These are phyloP conservation scores for Coemansia umbellata DNA, from an alignment of 192 early-diverging fungal species.

Conservation along the genomic window DNA sequence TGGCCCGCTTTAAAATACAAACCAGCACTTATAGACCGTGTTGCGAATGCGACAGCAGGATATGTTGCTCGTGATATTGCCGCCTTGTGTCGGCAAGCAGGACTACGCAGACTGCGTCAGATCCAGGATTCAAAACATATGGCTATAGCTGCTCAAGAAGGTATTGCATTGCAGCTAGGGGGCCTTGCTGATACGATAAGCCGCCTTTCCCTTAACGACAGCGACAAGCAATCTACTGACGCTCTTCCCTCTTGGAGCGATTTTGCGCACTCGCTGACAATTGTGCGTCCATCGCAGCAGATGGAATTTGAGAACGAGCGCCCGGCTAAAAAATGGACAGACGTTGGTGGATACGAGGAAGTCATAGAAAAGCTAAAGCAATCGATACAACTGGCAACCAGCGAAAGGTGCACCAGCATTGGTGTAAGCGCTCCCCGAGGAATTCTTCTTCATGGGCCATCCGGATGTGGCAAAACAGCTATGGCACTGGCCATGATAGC, in stretches of 20 bases:
- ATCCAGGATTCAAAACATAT: no score
- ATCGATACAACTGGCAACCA: conserved; percentile 58
- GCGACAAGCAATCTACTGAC: not conserved
- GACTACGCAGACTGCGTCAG: conserved; percentile 17
- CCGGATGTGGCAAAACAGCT: conserved; percentile 90
- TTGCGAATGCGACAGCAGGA: conserved; percentile 40
- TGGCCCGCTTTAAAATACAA: not conserved
- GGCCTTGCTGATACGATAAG: conserved; percentile 1
- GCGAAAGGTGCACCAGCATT: conserved; percentile 50
- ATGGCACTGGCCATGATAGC: conserved; percentile 76
- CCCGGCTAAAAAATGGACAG: conserved; percentile 54
- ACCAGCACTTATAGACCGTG: conserved; percentile 1
- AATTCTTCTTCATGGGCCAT: conserved; percentile 86
- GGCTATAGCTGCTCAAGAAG: no score
- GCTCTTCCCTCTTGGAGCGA: conserved; percentile 10
- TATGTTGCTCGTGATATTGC: conserved; percentile 45
- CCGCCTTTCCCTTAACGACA: not conserved
- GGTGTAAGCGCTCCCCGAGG: conserved; percentile 77
- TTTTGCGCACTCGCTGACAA: conserved; percentile 48
- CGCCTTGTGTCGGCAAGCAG: conserved; percentile 31
- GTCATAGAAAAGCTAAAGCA: conserved; percentile 59
- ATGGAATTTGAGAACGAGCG: conserved; percentile 57
- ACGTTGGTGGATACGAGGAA: conserved; percentile 70
- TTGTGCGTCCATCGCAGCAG: conserved; percentile 62
- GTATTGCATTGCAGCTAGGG: no score